These are phyloP conservation scores for Paralagenidium karlingii DNA, from an alignment of 352 stramenopile genomes.

Conservation along the genomic window DNA sequence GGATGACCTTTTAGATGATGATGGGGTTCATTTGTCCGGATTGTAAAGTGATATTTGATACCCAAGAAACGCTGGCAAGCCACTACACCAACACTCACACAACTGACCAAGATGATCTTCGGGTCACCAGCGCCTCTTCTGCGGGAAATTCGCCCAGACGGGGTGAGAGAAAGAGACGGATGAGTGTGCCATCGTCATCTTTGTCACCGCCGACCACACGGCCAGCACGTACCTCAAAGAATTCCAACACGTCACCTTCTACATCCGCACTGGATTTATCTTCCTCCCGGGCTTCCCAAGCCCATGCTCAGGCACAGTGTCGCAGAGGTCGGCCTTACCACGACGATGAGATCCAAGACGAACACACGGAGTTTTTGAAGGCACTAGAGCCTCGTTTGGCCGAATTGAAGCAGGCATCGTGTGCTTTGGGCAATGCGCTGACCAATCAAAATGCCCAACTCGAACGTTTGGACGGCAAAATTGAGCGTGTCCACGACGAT, in stretches of 20 bases:
- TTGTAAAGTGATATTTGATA: conserved; percentile 55
- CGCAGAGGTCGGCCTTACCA: not conserved
- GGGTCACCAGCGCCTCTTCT: not conserved
- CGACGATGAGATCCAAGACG: conserved; percentile 4
- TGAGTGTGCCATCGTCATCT: not conserved
- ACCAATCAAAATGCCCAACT: conserved; percentile 52
- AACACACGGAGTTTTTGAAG: conserved; percentile 29
- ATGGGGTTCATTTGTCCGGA: conserved; percentile 82
- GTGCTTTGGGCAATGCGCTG: conserved; percentile 42
- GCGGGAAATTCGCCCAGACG: not conserved
- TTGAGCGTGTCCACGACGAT: conserved; percentile 47
- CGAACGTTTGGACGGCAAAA: conserved; percentile 42
- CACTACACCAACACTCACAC: conserved; percentile 48
- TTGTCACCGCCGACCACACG: not conserved
- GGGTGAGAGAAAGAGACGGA: not conserved
- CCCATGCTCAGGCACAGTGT: too few relatives aligned
- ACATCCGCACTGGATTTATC: too few relatives aligned
- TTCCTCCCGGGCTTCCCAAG: too few relatives aligned
- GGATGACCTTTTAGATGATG: conserved; percentile 24
- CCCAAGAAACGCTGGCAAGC: conserved; percentile 27
- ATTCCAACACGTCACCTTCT: not conserved
- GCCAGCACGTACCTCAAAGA: not conserved
- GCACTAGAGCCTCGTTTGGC: conserved; percentile 40
- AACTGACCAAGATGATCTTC: conserved; percentile 1
- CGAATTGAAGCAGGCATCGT: conserved; percentile 52